Base-by-base conservation (phyloP, 2,329 filamentous ascomycete genomes). In the Cyanodermella asteris region DNA sequence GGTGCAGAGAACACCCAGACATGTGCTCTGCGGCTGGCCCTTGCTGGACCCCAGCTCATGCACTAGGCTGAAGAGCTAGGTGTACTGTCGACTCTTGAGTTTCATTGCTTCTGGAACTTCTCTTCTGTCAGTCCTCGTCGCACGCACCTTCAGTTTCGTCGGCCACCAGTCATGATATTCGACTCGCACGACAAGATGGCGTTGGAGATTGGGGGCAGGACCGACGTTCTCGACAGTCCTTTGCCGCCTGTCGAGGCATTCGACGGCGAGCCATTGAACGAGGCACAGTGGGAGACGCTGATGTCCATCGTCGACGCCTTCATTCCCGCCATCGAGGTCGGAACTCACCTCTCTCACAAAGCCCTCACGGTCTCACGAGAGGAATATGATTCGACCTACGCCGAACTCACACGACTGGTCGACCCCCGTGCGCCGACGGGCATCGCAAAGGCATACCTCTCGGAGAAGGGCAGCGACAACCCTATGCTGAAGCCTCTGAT, bases 211-310 rank as follows among this genome's bases (percentile, higher is more conserved):
- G 5, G 31, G 13, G 18, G 17, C 11, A 11, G 12, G 9, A 20
- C 28, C 18, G 19, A 18, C 9, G 47, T 52, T 7, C 29, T 48
- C 31, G 46, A 48, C n/a, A 43, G 45, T 19, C 53, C 59, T 25
- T 40, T 63, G 7, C 53, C 59, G 14, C 55, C 59, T 2, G n/a
- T n/a, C n/a, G n/a, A n/a, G n/a, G 43, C 52, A 3, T 49, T 59
- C 10, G 33, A 41, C 4, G 44, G 50, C 8, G 50, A 59, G 24
- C 48, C 61, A 24, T 53, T 69, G 34, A 59, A 54, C 3, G 42
- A 55, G 8, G 40, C 49, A 3, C 66, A 72, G 52, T 71, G 65
- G 65, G 51, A 46, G 16, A 65, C 59, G 1, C 45, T 72, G 3
- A 47, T 63, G 23, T 56, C 64, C 13, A 53, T 72, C 16, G 51